Evolutionary conservation across 176 grass and related monocot species (phyloP).

Genomic region (Chloris gayana): DNA sequence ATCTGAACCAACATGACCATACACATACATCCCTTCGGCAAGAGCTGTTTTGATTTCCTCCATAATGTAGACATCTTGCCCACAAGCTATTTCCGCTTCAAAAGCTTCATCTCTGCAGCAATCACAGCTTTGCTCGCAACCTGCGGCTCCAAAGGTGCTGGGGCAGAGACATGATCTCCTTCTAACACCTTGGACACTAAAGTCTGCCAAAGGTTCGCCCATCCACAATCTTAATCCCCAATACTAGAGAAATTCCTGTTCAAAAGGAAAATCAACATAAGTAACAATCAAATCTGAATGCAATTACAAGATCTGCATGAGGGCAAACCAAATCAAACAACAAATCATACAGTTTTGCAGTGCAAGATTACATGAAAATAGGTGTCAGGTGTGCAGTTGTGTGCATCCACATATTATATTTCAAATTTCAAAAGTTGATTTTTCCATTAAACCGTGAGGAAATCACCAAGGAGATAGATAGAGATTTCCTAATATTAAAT

Average conservation of each 20-base stretch:
- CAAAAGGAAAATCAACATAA: conserved; percentile 3
- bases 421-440: background rate
- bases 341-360: background rate
- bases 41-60: conserved; percentile 62
- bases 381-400: background rate
- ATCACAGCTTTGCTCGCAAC: conserved; percentile 46
- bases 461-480: background rate
- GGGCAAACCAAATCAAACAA: background rate
- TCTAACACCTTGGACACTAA: conserved; percentile 48
- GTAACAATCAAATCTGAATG: background rate
- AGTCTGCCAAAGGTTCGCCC: conserved; percentile 52
- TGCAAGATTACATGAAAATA: background rate
- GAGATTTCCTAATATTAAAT: background rate
- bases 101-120: conserved; percentile 39
- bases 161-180: conserved; percentile 47
- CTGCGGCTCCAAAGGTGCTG: conserved; percentile 42
- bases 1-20: conserved; percentile 33
- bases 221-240: conserved; percentile 59
- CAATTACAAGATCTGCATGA: background rate
- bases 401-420: background rate
- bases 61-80: conserved; percentile 43
- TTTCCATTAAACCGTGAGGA: background rate
- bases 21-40: conserved; percentile 41
- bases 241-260: conserved; percentile 38
- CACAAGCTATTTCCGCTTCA: conserved; percentile 29